These are phyloP conservation scores for Ceratocystis papillata DNA, from an alignment of 2,329 filamentous ascomycete genomes.

Conservation along the genomic window DNA sequence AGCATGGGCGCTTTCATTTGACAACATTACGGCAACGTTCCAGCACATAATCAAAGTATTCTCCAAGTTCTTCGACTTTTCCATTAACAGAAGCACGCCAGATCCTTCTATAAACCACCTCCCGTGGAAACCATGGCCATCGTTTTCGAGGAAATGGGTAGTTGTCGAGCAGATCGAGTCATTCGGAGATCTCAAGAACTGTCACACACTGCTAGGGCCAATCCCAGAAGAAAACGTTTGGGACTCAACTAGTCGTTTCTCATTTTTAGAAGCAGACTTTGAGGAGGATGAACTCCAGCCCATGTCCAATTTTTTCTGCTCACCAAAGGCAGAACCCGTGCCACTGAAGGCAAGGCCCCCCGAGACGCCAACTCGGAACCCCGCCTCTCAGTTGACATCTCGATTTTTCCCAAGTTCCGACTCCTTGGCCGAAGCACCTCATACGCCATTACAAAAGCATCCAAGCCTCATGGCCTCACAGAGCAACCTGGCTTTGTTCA, in stretches of 20 bases:
- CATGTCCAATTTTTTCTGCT: background rate
- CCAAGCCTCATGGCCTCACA: background rate
- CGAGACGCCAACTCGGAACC: background rate
- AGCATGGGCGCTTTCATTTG: conserved; percentile 26
- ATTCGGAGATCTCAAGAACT: background rate
- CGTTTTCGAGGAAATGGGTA: background rate
- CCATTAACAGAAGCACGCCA: background rate
- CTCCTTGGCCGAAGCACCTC: background rate
- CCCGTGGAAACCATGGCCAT: conserved; percentile 16
- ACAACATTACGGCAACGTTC: background rate
- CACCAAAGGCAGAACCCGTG: background rate
- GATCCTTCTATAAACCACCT: background rate
- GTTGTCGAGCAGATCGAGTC: background rate
- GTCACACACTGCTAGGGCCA: background rate
- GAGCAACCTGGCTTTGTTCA: background rate
- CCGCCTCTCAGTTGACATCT: background rate
- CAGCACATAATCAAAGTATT: conserved; percentile 7
- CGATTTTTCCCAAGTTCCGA: conserved; percentile 8
- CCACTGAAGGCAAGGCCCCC: background rate
- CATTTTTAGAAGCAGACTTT: background rate
- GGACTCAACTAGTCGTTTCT: background rate
- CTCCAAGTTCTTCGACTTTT: background rate
- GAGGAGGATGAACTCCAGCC: conserved; percentile 1
- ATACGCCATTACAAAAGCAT: background rate
- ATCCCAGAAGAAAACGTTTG: background rate